phyloP scores from a whole-genome alignment of 1,284 basidiomycete species.

The Pseudozyma tsukubaensis region DNA sequence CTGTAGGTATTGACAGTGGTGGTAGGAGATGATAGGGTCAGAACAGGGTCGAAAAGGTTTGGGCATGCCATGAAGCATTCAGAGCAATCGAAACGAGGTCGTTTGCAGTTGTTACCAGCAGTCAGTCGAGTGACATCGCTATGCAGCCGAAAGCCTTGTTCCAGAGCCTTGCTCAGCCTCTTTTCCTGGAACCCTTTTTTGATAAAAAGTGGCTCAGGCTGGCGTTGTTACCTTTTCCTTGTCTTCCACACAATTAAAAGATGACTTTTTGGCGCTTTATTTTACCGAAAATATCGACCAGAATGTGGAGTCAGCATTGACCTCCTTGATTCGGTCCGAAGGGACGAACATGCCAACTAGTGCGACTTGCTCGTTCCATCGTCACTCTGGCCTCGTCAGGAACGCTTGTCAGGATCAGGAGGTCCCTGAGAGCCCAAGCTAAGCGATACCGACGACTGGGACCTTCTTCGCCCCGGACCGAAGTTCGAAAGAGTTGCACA shows the following conservation, averaged over 20 bases:
- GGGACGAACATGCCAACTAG: too few species aligned
- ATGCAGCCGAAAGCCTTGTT: conserved; percentile 15
- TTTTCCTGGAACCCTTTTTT: background rate
- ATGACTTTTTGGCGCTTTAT: background rate
- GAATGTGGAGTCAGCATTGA: conserved; percentile 5
- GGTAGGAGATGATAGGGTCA: too few species aligned
- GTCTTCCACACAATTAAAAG: too few species aligned
- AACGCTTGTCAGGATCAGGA: too few species aligned
- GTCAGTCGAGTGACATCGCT: conserved; percentile 25
- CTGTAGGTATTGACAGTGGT: too few species aligned
- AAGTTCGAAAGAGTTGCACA: background rate
- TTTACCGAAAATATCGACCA: conserved; percentile 4
- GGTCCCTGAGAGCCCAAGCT: too few species aligned
- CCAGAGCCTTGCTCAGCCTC: background rate
- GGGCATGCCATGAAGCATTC: too few species aligned
- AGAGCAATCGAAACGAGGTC: background rate
- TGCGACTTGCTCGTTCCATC: too few species aligned
- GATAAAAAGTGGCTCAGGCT: background rate
- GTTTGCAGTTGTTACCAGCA: background rate
- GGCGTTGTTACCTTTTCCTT: background rate
- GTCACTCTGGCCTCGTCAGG: too few species aligned
- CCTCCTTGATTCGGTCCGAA: conserved; percentile 4
- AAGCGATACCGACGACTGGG: too few species aligned
- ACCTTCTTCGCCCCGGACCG: background rate
- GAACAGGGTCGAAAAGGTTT: too few species aligned